Percentiles rank a stretch among this genome's conserved stretches.
These are phyloP conservation scores for Avena insularis DNA, from an alignment of 176 grass and related monocot species.

Conservation along the genomic window DNA sequence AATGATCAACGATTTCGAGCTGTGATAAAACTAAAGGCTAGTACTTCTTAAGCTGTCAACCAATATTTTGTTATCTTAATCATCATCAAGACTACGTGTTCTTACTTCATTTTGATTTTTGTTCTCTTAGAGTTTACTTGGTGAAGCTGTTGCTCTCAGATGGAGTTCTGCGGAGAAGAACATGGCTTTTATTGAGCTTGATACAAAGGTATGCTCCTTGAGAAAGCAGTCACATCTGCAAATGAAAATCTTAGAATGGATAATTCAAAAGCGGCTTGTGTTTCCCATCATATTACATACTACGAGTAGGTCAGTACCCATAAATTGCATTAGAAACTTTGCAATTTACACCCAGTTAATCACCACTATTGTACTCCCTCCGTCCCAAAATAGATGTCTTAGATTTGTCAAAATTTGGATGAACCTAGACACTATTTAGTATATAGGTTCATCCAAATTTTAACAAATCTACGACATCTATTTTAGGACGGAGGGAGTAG, in stretches of 20 bases:
- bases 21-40: slow-evolving; percentile 73
- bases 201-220: slow-evolving; percentile 58
- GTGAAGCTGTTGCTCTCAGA: slow-evolving; percentile 78
- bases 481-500: too few relatives aligned
- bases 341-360: not conserved
- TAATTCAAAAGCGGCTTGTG: not conserved
- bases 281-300: slow-evolving; percentile 15
- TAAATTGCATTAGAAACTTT: not conserved
- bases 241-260: slow-evolving; percentile 18
- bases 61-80: not conserved
- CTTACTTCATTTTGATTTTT: slow-evolving; percentile 26
- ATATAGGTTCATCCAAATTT: too few relatives aligned
- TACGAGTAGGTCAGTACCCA: not conserved
- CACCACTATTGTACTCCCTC: not conserved
- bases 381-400: too few relatives aligned
- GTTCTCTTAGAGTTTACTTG: slow-evolving; percentile 59
- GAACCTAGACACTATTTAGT: too few relatives aligned
- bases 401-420: too few relatives aligned
- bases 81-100: not conserved
- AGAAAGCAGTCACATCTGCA: not conserved
- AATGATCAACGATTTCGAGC: slow-evolving; percentile 66
- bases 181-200: slow-evolving; percentile 69
- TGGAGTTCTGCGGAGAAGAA: slow-evolving; percentile 71
- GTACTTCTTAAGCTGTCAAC: not conserved
- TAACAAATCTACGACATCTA: too few relatives aligned